Percentiles rank a stretch among this genome's conserved stretches.
phyloP scores from a whole-genome alignment of 2,329 filamentous ascomycete species.

The Colletotrichum chrysophilum region DNA sequence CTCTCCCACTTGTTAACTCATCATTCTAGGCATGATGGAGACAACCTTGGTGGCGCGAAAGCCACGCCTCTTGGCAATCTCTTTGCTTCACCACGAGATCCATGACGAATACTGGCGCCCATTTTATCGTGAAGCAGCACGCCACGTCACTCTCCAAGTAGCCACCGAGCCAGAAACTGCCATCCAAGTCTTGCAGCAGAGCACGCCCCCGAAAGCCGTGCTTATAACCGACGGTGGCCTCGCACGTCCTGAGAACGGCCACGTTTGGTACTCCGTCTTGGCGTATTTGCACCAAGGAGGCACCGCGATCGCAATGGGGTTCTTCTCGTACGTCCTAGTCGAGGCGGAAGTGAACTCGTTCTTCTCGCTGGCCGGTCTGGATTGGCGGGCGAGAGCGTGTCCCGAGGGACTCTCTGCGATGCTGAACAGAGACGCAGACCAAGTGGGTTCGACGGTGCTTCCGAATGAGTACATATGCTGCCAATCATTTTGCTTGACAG shows the following conservation, averaged over 20 bases:
- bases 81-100: background rate
- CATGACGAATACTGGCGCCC: background rate
- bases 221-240: background rate
- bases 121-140: background rate
- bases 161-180: background rate
- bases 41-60: background rate
- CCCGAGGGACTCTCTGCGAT: background rate
- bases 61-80: background rate
- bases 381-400: background rate
- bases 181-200: background rate
- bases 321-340: background rate
- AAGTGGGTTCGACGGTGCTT: background rate
- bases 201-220: background rate
- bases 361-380: background rate
- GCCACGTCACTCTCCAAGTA: background rate
- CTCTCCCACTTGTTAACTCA: background rate
- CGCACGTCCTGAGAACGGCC: background rate
- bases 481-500: background rate
- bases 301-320: background rate
- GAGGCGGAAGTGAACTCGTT: background rate
- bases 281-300: background rate
- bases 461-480: background rate
- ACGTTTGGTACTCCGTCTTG: background rate
- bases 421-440: background rate
- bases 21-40: background rate